phyloP scores from a whole-genome alignment of 768 basidiomycete genomes.

The Macrolepiota fuliginosa region DNA sequence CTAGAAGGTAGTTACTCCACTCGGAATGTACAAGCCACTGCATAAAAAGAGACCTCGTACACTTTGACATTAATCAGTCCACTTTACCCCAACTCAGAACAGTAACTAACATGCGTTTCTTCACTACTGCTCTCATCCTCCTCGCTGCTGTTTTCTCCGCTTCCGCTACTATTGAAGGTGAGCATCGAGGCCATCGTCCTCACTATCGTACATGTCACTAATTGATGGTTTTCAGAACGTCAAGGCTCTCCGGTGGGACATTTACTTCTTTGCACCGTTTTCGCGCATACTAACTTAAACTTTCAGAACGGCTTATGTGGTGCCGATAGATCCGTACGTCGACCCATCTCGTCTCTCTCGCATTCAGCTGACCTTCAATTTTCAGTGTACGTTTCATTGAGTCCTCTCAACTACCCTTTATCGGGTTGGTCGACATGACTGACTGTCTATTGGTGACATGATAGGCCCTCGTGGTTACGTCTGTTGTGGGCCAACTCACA shows the following conservation, averaged over 20 bases:
- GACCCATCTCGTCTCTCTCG: background rate
- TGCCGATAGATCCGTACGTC: slow-evolving; percentile 4
- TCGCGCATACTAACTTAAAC: background rate
- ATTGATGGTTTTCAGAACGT: background rate
- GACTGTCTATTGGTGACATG: background rate
- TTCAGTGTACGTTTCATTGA: background rate
- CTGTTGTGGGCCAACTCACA: slow-evolving; percentile 7
- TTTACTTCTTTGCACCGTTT: background rate
- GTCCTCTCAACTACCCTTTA: background rate
- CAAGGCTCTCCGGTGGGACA: background rate
- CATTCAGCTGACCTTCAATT: background rate
- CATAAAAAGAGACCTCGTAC: background rate
- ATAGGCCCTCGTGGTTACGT: background rate
- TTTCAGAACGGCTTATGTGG: background rate
- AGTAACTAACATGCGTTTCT: background rate
- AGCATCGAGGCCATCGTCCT: background rate
- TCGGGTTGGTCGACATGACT: background rate
- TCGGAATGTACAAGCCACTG: background rate
- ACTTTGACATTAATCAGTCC: background rate
- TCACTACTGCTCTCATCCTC: background rate
- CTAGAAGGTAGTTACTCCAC: background rate
- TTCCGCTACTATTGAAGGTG: slow-evolving; percentile 2
- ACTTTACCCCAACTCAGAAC: background rate
- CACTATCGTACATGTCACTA: too few relatives aligned
- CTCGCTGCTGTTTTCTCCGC: background rate